Evolutionary conservation across 169 alveolate species (phyloP), one percentile per base, ranked within the genome.

Genomic region (Fabrea salina): DNA sequence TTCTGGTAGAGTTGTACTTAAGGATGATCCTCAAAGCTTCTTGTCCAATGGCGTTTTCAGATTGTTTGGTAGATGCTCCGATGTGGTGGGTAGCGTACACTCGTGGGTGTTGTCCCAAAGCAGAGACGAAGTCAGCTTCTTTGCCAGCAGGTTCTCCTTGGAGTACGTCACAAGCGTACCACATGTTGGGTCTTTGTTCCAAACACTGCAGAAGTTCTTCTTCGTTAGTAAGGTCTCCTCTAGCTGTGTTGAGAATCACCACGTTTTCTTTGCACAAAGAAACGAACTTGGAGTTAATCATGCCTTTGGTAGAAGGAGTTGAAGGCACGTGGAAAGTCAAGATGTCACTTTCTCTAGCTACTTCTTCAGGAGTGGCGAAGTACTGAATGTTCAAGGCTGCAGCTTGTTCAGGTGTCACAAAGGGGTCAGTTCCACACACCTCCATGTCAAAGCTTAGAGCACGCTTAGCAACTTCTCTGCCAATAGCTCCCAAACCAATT

Each of bases 211-310:
- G 41, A 22, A 89, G 50, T 32, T 82, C 89, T 3, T 53, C 76
- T 76, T 88, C 93, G 68, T 88, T 85, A 32, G 76, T 82, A 37
- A 88, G 39, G 33, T 83, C 82, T 68, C 88, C 89, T 82, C 93
- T 77, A 11, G 93, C 74, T 22, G 91, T 84, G 81, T 88, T 88
- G 11, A 84, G 32, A 27, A 88, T 58, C 25, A 82, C 83, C 3
- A 86, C 93, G 58, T 83, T 80, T 50, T 61, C 58, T 75, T 88
- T 88, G 88, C 86, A 82, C 51, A 76, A 54, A 47, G 84, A 43
- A 6, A 86, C 64, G 47, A 88, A 68, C 22, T 74, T 77, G 30
- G 80, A 76, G 67, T 88, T 82, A 22, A 88, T 72, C 57, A 85
- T 58, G 44, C 79, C 76, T 59, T 77, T 82, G 19, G 94, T 89